Percentiles rank a stretch among this genome's conserved stretches.
Conservation (phyloP, 805 yeast species). For the Lachancea thermotolerans region DNA sequence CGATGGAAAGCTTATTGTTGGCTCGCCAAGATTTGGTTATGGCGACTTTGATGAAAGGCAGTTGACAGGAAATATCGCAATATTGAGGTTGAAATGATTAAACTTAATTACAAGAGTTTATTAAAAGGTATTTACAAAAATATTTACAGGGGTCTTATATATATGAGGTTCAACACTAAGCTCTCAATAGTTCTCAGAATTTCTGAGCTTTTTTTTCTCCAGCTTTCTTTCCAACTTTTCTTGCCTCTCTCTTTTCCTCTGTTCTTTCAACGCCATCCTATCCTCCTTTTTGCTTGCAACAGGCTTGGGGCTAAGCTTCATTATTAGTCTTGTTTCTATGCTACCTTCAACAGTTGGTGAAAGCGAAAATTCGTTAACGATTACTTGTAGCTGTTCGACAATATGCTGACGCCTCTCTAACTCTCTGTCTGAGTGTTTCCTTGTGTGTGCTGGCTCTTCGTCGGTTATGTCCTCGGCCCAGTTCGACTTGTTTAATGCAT, state of each 20-base stretch:
- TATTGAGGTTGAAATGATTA: background rate
- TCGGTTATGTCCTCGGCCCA: constrained; percentile 27
- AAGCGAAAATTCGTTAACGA: constrained; percentile 23
- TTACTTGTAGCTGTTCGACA: constrained; percentile 23
- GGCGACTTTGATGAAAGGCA: constrained; percentile 24
- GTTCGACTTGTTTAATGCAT: constrained; percentile 14
- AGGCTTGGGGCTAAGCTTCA: constrained; percentile 23
- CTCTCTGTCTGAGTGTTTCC: constrained; percentile 29
- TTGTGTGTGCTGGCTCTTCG: constrained; percentile 1
- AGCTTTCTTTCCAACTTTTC: constrained; percentile 27
- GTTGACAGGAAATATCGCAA: constrained; percentile 29
- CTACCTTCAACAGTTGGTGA: constrained; percentile 28
- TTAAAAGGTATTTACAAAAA: too few species aligned
- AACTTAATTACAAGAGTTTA: constrained; percentile 5
- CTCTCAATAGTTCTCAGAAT: background rate
- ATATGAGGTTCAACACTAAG: constrained; percentile 3
- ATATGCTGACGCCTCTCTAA: constrained; percentile 30
- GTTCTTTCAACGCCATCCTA: constrained; percentile 28
- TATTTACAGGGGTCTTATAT: background rate
- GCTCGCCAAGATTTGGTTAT: constrained; percentile 35
- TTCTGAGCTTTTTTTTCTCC: constrained; percentile 17
- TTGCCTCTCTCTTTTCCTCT: constrained; percentile 32
- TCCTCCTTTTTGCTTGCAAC: constrained; percentile 20
- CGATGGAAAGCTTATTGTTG: constrained; percentile 30
- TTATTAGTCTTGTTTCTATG: constrained; percentile 22